phyloP scores from a whole-genome alignment of 805 yeast species.

The Nakazawaea molendinolei region DNA sequence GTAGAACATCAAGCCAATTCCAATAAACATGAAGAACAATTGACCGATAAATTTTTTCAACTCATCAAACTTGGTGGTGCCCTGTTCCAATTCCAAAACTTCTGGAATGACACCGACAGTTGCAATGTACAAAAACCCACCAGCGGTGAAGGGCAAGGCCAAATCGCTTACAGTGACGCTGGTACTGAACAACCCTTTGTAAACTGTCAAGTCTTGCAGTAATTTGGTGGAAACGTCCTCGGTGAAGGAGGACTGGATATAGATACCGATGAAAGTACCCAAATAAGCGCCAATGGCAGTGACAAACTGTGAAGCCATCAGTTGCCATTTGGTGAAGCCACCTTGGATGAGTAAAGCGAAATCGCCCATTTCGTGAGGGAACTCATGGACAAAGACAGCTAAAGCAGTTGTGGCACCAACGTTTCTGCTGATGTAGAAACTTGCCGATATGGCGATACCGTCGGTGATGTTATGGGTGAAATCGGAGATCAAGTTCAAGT shows the following conservation, averaged over 20 bases:
- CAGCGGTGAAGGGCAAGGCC: conserved; percentile 68
- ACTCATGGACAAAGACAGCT: conserved; percentile 70
- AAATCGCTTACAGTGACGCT: conserved; percentile 42
- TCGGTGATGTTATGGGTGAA: conserved; percentile 72
- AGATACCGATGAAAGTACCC: conserved; percentile 63
- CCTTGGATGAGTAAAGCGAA: conserved; percentile 66
- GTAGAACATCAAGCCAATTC: conserved; percentile 50
- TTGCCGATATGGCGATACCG: conserved; percentile 67
- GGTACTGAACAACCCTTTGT: conserved; percentile 42
- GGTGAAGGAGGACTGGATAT: conserved; percentile 36
- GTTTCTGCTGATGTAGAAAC: conserved; percentile 52
- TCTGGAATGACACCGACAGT: conserved; percentile 75
- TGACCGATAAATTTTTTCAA: conserved; percentile 36
- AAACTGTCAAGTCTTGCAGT: conserved; percentile 4
- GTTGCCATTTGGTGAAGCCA: conserved; percentile 61
- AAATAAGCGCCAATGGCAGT: conserved; percentile 59
- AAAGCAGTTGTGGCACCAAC: conserved; percentile 66
- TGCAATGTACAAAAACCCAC: conserved; percentile 69
- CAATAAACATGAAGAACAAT: conserved; percentile 41
- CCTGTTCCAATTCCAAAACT: conserved; percentile 38
- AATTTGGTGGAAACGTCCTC: conserved; percentile 13
- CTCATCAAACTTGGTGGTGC: conserved; percentile 31
- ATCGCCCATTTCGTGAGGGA: conserved; percentile 80
- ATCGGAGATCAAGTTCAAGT: conserved; percentile 62
- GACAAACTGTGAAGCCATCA: conserved; percentile 58